Base-by-base conservation (phyloP, 805 yeast genomes). In the Saturnispora hagleri region DNA sequence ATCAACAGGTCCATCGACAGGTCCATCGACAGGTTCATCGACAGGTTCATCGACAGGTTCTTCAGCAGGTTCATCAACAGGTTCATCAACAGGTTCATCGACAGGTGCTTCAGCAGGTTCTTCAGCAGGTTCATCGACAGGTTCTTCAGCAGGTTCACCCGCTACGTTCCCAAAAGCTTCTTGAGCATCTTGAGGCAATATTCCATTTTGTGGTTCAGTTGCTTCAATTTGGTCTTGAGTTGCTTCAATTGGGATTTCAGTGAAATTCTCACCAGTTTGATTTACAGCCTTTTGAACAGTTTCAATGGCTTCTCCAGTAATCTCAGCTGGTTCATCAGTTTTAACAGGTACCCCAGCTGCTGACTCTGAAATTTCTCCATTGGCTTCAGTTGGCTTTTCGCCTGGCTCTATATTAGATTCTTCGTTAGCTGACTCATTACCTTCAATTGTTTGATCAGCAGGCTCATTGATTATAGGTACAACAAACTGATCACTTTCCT, bases 271-370 rank as follows among this genome's bases (percentile, higher is more conserved):
- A 22, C 3, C 22, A 22, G 22, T 5, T 22, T 22, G 22, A 22
- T 22, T 4, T 22, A 22, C 22, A 22, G 22, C 59, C 45, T 55
- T 55, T 52, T 31, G 20, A 4, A n/a, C 6, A 26, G 34, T 15
- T 13, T 31, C 34, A 10, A 31, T 13, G 13, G 33, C 15, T 31
- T 13, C 34, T 31, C 15, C 34, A 9, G 34, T 13, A 31, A 10
- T 13, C 2, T 31, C 34, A 12, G 12, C 13, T 12, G 28, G 28
- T 26, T 40, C 44, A 22, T 15, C 27, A 41, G 51, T 60, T 50
- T 56, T 57, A 22, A 48, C 46, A 4, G 54, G 54, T 17, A 51
- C 61, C 51, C 53, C 58, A 13, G 49, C 55, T 15, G 26, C 15
- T 24, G 34, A 2, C 12, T 7, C 15, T 13, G 15, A 4, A 13